Evolutionary conservation across 1,284 basidiomycete genomes (phyloP), one percentile per base, ranked within the genome.

Genomic region (Apiotrichum montevideense): DNA sequence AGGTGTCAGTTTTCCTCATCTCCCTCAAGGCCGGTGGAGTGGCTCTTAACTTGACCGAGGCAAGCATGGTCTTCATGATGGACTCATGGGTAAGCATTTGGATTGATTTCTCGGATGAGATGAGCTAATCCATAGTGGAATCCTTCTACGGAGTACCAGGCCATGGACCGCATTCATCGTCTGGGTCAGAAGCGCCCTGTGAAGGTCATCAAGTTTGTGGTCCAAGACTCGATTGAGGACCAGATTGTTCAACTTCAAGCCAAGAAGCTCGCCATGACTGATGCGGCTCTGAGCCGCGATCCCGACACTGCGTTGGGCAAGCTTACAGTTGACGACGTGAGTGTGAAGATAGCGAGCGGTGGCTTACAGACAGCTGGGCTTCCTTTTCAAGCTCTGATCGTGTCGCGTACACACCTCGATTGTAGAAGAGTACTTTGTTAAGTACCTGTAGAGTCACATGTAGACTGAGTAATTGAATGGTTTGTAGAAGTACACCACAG

Each of bases 181-280:
- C 80, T 95, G 39, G 92, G 91, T 15, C 93, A 98, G 76, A 88
- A 87, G 66, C 84, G 95, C 32, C 94, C 95, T 3, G 90, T 97
- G 48, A 84, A 88, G 66, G 92, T 94, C 13, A 90, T 92, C 73
- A 94, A 98, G 70, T 82, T 98, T 40, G 88, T 98, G 35, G 84
- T 98, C 54, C 93, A 98, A 74, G 94, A 98, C 73, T 92, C 89
- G 63, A 97, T 98, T 64, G 95, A 98, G 75, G 89, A 88, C 68
- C 86, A 92, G 63, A 67, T 72, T 46, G 66, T 80, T 8, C 78
- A 94, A 82, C 81, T 98, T 14, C 95, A 98, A 77, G 90, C 95
- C 32, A 75, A 75, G 54, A 76, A 77, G 64, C 63, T 78, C 51
- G 74, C 76, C 34, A 77, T 77, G 72, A 77, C 76, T 6, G 71